A percentile compares a stretch with the other conserved stretches of the same genome.
Conservation (phyloP, 73 alveolate species). For the Paramecium sonneborni region DNA sequence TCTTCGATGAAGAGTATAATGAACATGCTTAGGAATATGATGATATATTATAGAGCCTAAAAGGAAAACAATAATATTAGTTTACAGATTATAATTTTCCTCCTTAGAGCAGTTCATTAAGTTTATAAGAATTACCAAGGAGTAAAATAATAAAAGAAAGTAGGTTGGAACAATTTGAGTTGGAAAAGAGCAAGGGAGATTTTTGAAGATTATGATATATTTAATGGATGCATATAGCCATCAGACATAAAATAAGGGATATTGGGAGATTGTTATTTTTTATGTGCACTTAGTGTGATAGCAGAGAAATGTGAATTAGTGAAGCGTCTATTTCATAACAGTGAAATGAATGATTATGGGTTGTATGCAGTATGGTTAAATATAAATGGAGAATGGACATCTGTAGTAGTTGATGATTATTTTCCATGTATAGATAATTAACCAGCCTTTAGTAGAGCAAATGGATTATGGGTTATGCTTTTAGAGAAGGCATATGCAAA, state of each 20-base stretch:
- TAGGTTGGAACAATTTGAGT: slow-evolving; percentile 6
- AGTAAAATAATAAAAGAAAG: slow-evolving; percentile 59
- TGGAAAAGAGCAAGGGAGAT: slow-evolving; percentile 79
- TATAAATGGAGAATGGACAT: slow-evolving; percentile 43
- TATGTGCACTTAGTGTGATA: slow-evolving; percentile 81
- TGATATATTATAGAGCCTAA: slow-evolving; percentile 60
- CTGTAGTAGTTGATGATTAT: slow-evolving; percentile 5
- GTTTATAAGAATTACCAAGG: slow-evolving; percentile 60
- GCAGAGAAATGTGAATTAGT: slow-evolving; percentile 85
- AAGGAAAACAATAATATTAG: slow-evolving; percentile 5
- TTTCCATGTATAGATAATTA: slow-evolving; percentile 22
- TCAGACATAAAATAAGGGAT: slow-evolving; percentile 78
- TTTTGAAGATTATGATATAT: slow-evolving; percentile 49
- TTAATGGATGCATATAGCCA: slow-evolving; percentile 76
- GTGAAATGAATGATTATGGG: slow-evolving; percentile 66
- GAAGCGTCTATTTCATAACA: slow-evolving; percentile 70
- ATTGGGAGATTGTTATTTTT: slow-evolving; percentile 86
- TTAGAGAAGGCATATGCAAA: slow-evolving; percentile 99
- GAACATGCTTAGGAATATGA: slow-evolving; percentile 73
- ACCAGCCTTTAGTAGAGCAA: slow-evolving; percentile 72
- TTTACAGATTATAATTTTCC: slow-evolving; percentile 78
- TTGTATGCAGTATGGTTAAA: slow-evolving; percentile 43
- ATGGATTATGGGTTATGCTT: slow-evolving; percentile 95
- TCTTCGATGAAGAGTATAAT: slow-evolving; percentile 58
- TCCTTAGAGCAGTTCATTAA: slow-evolving; percentile 33